Conservation (phyloP, 352 stramenopile species). For the Globisporangium emineosum region DNA sequence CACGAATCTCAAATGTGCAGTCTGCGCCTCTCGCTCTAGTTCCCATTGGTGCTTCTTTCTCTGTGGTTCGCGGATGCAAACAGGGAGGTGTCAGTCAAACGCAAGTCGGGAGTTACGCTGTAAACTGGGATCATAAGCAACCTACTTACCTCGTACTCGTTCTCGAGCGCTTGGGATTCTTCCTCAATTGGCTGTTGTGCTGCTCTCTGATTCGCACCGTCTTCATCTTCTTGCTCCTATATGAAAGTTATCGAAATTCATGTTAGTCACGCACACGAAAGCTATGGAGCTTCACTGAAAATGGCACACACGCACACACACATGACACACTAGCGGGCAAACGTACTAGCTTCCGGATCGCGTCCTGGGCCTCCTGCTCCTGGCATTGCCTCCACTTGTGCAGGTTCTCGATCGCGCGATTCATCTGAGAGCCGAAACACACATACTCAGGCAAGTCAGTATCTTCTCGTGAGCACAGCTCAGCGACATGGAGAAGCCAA, state of each 20-base stretch:
- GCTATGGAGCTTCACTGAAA: too few relatives aligned
- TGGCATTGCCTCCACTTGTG: slow-evolving; percentile 36
- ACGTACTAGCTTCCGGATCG: slow-evolving; percentile 30
- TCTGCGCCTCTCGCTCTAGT: slow-evolving; percentile 1
- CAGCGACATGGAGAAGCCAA: too few relatives aligned
- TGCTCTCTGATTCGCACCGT: background rate
- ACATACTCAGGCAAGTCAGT: background rate
- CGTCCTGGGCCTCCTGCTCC: slow-evolving; percentile 23
- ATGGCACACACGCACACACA: too few relatives aligned
- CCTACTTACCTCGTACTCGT: slow-evolving; percentile 18
- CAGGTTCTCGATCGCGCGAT: slow-evolving; percentile 35
- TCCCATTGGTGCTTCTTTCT: slow-evolving; percentile 16
- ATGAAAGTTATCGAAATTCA: too few relatives aligned
- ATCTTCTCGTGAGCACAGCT: too few relatives aligned
- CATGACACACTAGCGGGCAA: background rate
- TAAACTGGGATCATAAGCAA: background rate
- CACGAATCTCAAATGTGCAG: background rate
- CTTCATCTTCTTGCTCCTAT: slow-evolving; percentile 9
- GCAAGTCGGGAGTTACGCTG: background rate
- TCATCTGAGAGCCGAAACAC: slow-evolving; percentile 31
- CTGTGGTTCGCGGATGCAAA: background rate
- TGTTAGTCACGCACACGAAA: too few relatives aligned
- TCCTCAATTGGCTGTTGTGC: background rate
- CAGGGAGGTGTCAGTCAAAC: background rate
- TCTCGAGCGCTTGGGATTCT: background rate